Base-by-base conservation (phyloP, 78 protist genomes). In the Emiliania huxleyi region DNA sequence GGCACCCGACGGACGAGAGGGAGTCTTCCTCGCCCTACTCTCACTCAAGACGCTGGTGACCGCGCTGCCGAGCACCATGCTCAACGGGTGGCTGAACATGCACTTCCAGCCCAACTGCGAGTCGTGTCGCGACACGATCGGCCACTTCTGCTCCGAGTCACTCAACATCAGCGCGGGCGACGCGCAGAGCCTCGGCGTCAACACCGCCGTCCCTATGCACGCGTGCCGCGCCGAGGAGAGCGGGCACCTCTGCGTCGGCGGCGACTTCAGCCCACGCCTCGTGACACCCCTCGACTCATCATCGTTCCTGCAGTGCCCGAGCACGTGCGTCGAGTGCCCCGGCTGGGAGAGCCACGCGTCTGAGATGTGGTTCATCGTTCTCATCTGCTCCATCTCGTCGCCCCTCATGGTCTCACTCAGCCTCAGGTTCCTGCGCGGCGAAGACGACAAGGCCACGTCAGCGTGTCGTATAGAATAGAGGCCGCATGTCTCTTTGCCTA, bases 1-100 rank as follows among this genome's bases (percentile, higher is more conserved):
- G 22, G 89, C 40, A 38, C 56, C 89, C 44, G 44, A 37, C 42
- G 55, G 89, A 6, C 89, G 89, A 12, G 89, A 83, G 89, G 89
- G 89, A 1, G 40, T 45, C 38, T 83, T 83, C 89, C 37, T 83
- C 42, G 89, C 89, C 35, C 18, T 83, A 42, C 35, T 37, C 89
- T 44, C 62, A 3, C 55, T 83, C 18, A 44, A 45, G 40, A n/a
- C 8, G 19, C 56, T 45, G 23, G 8, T 45, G 38, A 29, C 37
- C 33, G 29, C 62, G 42, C 2, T 29, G 44, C 89, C 62, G 22
- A 33, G 62, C 12, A 29, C 48, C 62, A 23, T 37, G 38, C 37
- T 83, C 42, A 83, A 44, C 89, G 89, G 89, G 21, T 44, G 62
- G 89, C 55, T 83, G 26, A 44, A 45, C 89, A 0, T 15, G 42